Evolutionary conservation across 2,329 filamentous ascomycete species (phyloP).

Genomic region (Tricladium varicosporioides): DNA sequence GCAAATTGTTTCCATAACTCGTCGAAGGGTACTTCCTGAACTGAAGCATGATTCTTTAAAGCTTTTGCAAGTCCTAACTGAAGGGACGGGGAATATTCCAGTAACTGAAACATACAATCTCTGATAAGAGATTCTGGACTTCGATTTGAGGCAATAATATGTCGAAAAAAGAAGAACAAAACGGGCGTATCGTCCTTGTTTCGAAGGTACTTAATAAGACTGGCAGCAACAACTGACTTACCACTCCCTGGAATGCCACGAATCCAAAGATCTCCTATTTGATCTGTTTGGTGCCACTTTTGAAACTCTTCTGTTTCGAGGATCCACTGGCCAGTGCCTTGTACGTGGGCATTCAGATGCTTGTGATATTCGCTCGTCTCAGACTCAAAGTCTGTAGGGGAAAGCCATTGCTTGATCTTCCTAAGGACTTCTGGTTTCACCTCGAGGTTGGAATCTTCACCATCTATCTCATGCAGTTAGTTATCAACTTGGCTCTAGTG

Average conservation of each 20-base stretch:
- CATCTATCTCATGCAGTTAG: not conserved
- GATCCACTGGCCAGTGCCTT: slow-evolving; percentile 8
- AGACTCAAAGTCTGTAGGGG: slow-evolving; percentile 6
- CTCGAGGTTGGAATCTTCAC: not conserved
- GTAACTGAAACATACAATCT: slow-evolving; percentile 36
- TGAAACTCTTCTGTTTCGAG: slow-evolving; percentile 1
- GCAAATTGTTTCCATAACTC: slow-evolving; percentile 33
- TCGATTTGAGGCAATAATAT: slow-evolving; percentile 37
- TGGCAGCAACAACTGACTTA: slow-evolving; percentile 40
- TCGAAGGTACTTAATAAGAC: not conserved
- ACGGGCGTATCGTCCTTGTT: slow-evolving; percentile 20
- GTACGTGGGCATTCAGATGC: slow-evolving; percentile 6
- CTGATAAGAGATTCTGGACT: slow-evolving; percentile 28
- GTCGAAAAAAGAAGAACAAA: slow-evolving; percentile 38
- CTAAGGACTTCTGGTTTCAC: not conserved
- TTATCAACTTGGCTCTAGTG: slow-evolving; percentile 8
- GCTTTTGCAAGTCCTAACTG: slow-evolving; percentile 5
- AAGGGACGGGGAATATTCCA: slow-evolving; percentile 24
- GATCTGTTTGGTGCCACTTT: slow-evolving; percentile 1
- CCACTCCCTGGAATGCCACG: slow-evolving; percentile 43
- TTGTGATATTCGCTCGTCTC: slow-evolving; percentile 4
- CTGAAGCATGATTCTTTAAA: slow-evolving; percentile 6
- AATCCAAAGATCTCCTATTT: slow-evolving; percentile 43
- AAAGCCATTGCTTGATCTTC: not conserved
- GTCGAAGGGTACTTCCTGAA: slow-evolving; percentile 25